These are phyloP conservation scores for Arachnomyces sp. DNA, from an alignment of 2,329 filamentous ascomycete genomes.

Conservation along the genomic window DNA sequence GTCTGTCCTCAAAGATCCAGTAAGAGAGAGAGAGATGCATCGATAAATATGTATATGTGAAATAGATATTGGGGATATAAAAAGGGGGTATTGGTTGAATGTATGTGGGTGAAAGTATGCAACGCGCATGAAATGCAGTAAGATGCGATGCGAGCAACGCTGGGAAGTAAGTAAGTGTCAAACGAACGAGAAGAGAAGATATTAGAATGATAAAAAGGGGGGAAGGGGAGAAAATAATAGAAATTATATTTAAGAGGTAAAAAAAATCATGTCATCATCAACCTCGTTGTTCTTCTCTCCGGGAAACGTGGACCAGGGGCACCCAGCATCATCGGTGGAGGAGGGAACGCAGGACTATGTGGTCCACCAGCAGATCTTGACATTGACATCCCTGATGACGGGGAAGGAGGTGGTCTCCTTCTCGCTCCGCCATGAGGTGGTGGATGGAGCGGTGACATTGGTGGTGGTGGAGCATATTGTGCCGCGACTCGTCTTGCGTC, in stretches of 20 bases:
- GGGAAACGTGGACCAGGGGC: slow-evolving; percentile 33
- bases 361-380: not conserved
- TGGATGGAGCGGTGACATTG: slow-evolving; percentile 15
- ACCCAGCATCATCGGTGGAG: slow-evolving; percentile 10
- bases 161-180: too few relatives aligned
- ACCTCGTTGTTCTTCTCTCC: slow-evolving; percentile 40
- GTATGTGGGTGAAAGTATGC: too few relatives aligned
- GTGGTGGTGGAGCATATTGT: slow-evolving; percentile 23
- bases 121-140: too few relatives aligned
- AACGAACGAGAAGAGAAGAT: too few relatives aligned
- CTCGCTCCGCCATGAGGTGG: slow-evolving; percentile 8
- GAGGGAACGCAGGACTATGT: slow-evolving; percentile 1
- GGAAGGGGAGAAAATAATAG: not conserved
- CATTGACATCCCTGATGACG: not conserved
- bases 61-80: too few relatives aligned
- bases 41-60: too few relatives aligned
- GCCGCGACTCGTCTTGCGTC: slow-evolving; percentile 60
- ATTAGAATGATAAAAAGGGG: not conserved
- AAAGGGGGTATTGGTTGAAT: too few relatives aligned
- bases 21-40: too few relatives aligned
- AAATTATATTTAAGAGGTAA: slow-evolving; percentile 1
- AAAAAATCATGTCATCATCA: slow-evolving; percentile 41
- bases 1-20: too few relatives aligned
- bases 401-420: not conserved
- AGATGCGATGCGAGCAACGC: too few relatives aligned